These are phyloP conservation scores for Salix exigua DNA, from an alignment of 345 rosid genomes.

Conservation along the genomic window DNA sequence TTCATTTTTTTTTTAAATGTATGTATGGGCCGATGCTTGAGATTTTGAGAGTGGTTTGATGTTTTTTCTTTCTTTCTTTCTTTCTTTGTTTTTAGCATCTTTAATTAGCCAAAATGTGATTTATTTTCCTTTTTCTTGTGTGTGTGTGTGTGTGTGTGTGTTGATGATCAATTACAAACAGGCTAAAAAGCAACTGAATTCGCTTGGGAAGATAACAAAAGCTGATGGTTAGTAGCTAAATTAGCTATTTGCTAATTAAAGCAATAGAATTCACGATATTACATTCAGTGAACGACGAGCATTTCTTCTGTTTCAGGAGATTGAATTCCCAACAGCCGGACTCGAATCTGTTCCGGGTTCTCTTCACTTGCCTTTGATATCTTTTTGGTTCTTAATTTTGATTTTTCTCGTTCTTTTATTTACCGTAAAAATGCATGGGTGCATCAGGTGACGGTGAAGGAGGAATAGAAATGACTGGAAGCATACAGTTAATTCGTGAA, in stretches of 20 bases:
- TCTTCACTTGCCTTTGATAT: background rate
- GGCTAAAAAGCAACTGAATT: slow-evolving; percentile 72
- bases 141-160: background rate
- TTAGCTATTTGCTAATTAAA: background rate
- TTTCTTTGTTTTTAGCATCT: background rate
- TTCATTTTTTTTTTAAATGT: background rate
- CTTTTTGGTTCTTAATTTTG: background rate
- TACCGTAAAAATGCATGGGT: background rate
- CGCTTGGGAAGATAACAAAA: slow-evolving; percentile 59
- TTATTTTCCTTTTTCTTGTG: background rate
- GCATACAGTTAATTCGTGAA: slow-evolving; percentile 80
- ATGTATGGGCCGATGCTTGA: background rate
- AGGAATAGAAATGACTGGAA: slow-evolving; percentile 85
- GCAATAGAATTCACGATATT: slow-evolving; percentile 2
- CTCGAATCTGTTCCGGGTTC: slow-evolving; percentile 87
- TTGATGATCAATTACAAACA: slow-evolving; percentile 21
- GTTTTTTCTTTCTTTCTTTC: background rate
- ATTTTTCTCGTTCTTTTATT: background rate
- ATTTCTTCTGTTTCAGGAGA: slow-evolving; percentile 57
- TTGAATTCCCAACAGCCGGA: slow-evolving; percentile 93
- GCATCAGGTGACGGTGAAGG: slow-evolving; percentile 91
- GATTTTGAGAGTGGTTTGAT: too few species aligned
- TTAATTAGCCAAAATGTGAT: too few species aligned
- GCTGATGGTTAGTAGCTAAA: slow-evolving; percentile 50
- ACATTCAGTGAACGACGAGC: slow-evolving; percentile 21